Evolutionary conservation across 768 basidiomycete genomes (phyloP).

Genomic region (Termitomyces heimii): DNA sequence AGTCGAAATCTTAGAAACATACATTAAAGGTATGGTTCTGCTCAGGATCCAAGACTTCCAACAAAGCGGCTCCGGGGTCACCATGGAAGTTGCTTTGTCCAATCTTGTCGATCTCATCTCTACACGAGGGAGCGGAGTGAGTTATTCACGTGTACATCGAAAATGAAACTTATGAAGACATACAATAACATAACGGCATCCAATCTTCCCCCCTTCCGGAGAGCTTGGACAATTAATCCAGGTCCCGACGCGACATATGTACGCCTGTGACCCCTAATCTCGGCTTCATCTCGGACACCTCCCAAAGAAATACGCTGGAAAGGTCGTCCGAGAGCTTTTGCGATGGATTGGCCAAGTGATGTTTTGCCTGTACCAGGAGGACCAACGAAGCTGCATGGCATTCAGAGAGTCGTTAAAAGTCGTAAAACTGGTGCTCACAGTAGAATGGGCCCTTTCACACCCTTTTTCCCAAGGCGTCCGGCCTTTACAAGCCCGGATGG

Average conservation of each 20-base stretch:
- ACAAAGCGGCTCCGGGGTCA: slow-evolving; percentile 83
- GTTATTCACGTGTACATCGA: neutral
- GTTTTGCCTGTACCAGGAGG: slow-evolving; percentile 93
- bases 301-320: slow-evolving; percentile 92
- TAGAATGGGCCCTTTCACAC: slow-evolving; percentile 69
- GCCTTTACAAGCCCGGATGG: slow-evolving; percentile 7
- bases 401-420: slow-evolving; percentile 1
- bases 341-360: slow-evolving; percentile 84
- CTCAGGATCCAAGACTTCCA: slow-evolving; percentile 93
- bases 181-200: slow-evolving; percentile 77
- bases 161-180: slow-evolving; percentile 19
- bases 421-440: slow-evolving; percentile 30
- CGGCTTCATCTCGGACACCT: slow-evolving; percentile 89
- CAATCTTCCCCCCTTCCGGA: slow-evolving; percentile 74
- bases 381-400: slow-evolving; percentile 66
- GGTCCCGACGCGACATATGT: slow-evolving; percentile 93
- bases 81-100: slow-evolving; percentile 86
- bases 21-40: slow-evolving; percentile 84
- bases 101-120: slow-evolving; percentile 91
- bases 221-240: slow-evolving; percentile 78
- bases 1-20: slow-evolving; percentile 11
- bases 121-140: slow-evolving; percentile 11
- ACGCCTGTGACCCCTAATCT: slow-evolving; percentile 46
- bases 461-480: slow-evolving; percentile 26
- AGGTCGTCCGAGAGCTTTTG: slow-evolving; percentile 73